These are phyloP conservation scores for Achaetomium macrosporum DNA, from an alignment of 2,329 filamentous ascomycete genomes.

Conservation along the genomic window DNA sequence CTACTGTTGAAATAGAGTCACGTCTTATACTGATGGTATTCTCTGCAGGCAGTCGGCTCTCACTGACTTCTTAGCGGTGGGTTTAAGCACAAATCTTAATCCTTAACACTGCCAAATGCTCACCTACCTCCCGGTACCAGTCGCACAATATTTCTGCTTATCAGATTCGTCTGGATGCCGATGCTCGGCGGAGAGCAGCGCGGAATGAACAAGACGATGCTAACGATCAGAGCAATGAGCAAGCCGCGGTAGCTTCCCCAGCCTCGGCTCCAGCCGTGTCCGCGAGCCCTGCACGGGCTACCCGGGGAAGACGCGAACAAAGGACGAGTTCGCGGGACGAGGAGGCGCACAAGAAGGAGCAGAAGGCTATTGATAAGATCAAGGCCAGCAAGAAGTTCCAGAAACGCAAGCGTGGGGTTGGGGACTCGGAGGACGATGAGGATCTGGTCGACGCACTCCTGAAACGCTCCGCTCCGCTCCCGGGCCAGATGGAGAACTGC, in stretches of 20 bases:
- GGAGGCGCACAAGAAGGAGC: slow-evolving; percentile 49
- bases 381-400: slow-evolving; percentile 55
- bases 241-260: slow-evolving; percentile 19
- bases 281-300: slow-evolving; percentile 4
- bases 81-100: slow-evolving; percentile 13
- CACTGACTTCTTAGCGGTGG: slow-evolving; percentile 48
- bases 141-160: slow-evolving; percentile 66
- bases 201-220: slow-evolving; percentile 22
- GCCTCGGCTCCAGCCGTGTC: slow-evolving; percentile 9
- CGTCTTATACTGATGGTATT: slow-evolving; percentile 4
- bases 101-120: background rate
- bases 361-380: slow-evolving; percentile 54
- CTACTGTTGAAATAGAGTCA: background rate
- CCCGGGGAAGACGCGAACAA: slow-evolving; percentile 22
- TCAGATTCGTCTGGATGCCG: slow-evolving; percentile 47
- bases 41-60: slow-evolving; percentile 41
- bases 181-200: slow-evolving; percentile 40
- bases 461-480: slow-evolving; percentile 49
- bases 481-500: slow-evolving; percentile 85
- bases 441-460: slow-evolving; percentile 46
- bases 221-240: slow-evolving; percentile 24
- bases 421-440: slow-evolving; percentile 42
- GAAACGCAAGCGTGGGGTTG: slow-evolving; percentile 40
- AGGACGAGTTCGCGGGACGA: slow-evolving; percentile 30
- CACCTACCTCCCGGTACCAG: slow-evolving; percentile 30